phyloP scores from a whole-genome alignment of 495 filamentous ascomycete species.

The Trichoderma virens region DNA sequence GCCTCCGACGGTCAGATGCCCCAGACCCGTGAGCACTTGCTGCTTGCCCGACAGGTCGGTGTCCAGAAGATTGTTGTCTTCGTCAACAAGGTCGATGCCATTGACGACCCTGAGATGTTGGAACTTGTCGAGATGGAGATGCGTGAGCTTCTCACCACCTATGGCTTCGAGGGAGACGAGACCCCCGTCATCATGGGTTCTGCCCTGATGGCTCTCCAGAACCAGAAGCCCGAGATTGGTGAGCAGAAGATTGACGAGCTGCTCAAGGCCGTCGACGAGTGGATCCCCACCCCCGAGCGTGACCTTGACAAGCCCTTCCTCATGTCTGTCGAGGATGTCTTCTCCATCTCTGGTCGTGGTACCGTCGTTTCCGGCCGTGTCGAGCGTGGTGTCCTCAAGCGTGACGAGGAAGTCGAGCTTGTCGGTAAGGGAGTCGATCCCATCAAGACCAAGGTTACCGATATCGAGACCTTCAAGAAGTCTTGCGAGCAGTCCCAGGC shows the following conservation, averaged over 20 bases:
- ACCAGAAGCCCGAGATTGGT: slow-evolving; percentile 80
- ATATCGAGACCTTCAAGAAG: slow-evolving; percentile 99
- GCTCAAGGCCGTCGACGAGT: slow-evolving; percentile 81
- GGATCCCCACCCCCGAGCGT: slow-evolving; percentile 92
- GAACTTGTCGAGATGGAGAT: slow-evolving; percentile 99
- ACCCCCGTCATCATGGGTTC: slow-evolving; percentile 96
- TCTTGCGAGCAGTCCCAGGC: slow-evolving; percentile 87
- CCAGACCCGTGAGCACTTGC: slow-evolving; percentile 96
- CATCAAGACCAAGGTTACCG: slow-evolving; percentile 97
- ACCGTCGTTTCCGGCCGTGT: slow-evolving; percentile 96
- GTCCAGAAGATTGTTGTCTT: slow-evolving; percentile 97
- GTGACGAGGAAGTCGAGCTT: slow-evolving; percentile 86
- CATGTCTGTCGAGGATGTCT: slow-evolving; percentile 97
- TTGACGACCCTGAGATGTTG: slow-evolving; percentile 98
- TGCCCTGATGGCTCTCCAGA: slow-evolving; percentile 90
- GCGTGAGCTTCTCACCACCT: slow-evolving; percentile 85
- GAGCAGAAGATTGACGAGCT: slow-evolving; percentile 78
- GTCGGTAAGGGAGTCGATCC: slow-evolving; percentile 67
- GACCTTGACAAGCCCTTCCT: slow-evolving; percentile 94
- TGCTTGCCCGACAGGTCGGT: slow-evolving; percentile 95
- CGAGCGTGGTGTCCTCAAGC: slow-evolving; percentile 88
- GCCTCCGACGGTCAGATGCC: slow-evolving; percentile 99
- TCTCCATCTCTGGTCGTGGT: slow-evolving; percentile 95
- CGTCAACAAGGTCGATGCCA: slow-evolving; percentile 96
- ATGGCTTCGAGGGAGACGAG: slow-evolving; percentile 96